Evolutionary conservation across 1,284 basidiomycete genomes (phyloP), one percentile per base, ranked within the genome.

Genomic region (Phlebopus sp.): DNA sequence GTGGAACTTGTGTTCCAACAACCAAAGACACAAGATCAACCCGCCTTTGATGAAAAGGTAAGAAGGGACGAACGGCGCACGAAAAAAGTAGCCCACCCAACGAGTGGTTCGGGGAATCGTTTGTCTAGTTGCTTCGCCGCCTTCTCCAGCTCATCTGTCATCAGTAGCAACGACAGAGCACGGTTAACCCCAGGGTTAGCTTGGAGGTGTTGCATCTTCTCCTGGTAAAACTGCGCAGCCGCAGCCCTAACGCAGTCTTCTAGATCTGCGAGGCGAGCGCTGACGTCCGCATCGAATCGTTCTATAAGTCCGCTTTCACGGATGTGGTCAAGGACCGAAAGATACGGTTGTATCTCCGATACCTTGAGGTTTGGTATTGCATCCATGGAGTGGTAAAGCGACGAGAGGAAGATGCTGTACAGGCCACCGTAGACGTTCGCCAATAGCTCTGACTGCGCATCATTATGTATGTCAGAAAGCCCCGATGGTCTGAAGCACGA

Each of bases 101-200:
- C 72, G 17, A 97, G 64, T 15, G 91, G 87, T 48, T 90, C 81
- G 0, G 86, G 82, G 68, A 96, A 97, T 53, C 86, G 77, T 66
- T 91, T 92, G 67, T 94, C 88, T 29, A 94, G 73, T 27, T 78
- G 69, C 66, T 96, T 93, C 10, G 90, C 84, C 27, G 76, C 73
- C 63, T 91, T 95, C 71, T 97, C 92, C 9, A 98, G 74, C 74
- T 95, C 95, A 42, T 88, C 84, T 5, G 90, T 90, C 78, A 97
- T 82, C 23, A 88, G 70, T 40, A 96, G 70, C 25, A 93, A 70
- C 1, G 90, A 90, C 32, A 92, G 70, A 1, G 92, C 86, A 43
- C 84, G 75, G 60, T 92, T 92, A 15, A 88, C 82, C 3, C 87
- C 84, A 11, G 82, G 80, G 38, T 81, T 71, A 5, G 77, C 71